phyloP scores from a whole-genome alignment of 1,284 basidiomycete genomes.

The Rhizoctonia solani region DNA sequence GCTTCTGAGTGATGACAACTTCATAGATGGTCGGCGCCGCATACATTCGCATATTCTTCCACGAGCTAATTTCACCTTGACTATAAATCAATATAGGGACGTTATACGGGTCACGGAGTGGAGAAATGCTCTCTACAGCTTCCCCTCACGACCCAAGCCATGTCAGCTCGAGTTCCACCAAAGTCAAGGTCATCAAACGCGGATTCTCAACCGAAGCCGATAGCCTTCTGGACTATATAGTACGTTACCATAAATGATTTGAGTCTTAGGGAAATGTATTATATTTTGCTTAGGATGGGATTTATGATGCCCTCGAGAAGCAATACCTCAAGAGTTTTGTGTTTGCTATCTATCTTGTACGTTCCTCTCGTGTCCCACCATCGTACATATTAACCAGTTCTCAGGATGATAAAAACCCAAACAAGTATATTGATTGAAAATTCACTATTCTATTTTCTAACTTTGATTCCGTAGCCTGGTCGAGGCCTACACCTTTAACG shows the following conservation, averaged over 20 bases:
- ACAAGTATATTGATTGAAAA: slow-evolving; percentile 34
- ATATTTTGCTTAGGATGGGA: slow-evolving; percentile 36
- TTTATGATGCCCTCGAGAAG: slow-evolving; percentile 40
- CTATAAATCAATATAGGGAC: not conserved
- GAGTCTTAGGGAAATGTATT: not conserved
- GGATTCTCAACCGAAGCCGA: slow-evolving; percentile 41
- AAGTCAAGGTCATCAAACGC: slow-evolving; percentile 41
- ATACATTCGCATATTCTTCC: slow-evolving; percentile 30
- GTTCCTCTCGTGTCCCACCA: not conserved
- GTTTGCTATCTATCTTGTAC: slow-evolving; percentile 44
- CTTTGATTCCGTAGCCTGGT: slow-evolving; percentile 23
- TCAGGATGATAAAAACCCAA: slow-evolving; percentile 38
- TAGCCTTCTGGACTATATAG: slow-evolving; percentile 43
- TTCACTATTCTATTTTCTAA: not conserved
- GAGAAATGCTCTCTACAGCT: not conserved
- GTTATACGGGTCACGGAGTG: slow-evolving; percentile 15
- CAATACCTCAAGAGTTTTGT: slow-evolving; percentile 40
- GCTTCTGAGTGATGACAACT: slow-evolving; percentile 42
- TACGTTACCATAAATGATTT: slow-evolving; percentile 8
- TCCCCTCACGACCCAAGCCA: not conserved
- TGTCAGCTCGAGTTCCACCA: slow-evolving; percentile 32
- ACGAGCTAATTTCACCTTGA: not conserved
- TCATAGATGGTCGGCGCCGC: slow-evolving; percentile 37
- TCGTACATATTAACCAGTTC: not conserved
- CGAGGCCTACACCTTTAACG: slow-evolving; percentile 40